Evolutionary conservation across 1,139 yeast genomes (phyloP), one percentile per base, ranked within the genome.

Genomic region (Lodderomyces orthopsilosis): DNA sequence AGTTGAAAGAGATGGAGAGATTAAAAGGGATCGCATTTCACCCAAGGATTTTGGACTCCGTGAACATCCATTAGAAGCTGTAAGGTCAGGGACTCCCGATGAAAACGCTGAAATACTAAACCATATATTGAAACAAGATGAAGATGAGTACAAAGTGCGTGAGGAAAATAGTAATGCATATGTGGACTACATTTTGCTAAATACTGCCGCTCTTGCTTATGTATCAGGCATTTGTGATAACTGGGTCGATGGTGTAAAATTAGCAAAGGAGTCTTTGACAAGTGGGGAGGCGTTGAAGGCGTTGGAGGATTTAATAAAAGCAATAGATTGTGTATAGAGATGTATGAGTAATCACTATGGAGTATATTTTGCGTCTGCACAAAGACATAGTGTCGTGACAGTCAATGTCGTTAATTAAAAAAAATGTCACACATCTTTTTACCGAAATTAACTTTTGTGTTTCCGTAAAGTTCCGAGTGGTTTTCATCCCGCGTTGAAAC

Each of bases 171-270:
- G 58, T 30, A 69, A 69, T 49, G 89, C 98, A 1, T 65, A 91
- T 17, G 81, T 85, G 42, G 96, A 93, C 65, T 93, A 90, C 64
- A 93, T 93, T 17, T 63, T 91, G 47, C 66, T 93, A 75, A 93
- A 93, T 61, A 75, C 94, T 34, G 93, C 93, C 4, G 95, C 96
- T 0, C 67, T 93, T 47, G 93, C 94, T 1, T 87, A 85, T 33
- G 80, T 90, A 17, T 76, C 86, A 14, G 95, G 95, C 2, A 59
- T 72, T 2, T 81, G 90, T 2, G 61, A 62, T 15, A 68, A 77
- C 52, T 91, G 94, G 91, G 75, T 71, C 47, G 77, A 80, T 14
- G 98, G 98, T 13, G 94, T 89, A 5, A 70, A 68, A 44, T 58
- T 82, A 37, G 98, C 98, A 1, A 77, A 80, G 51, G 65, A 75